phyloP scores from a whole-genome alignment of 805 yeast species.

The Naumovozyma dairenensis region DNA sequence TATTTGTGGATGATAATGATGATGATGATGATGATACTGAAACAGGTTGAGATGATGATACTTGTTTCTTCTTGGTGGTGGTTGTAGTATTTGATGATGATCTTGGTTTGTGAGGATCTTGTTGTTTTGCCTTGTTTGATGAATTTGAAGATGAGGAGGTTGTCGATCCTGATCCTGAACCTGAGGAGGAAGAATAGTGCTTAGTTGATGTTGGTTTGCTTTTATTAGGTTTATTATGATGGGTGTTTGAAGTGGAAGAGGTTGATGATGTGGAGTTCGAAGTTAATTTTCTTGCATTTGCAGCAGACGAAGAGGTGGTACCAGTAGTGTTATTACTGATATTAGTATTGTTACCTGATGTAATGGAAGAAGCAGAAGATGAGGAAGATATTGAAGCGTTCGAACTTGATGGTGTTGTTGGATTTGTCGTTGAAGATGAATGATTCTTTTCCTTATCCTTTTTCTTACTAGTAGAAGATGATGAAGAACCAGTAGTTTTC shows the following conservation, averaged over 20 bases:
- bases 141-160: neutral
- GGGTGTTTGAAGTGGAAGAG: neutral
- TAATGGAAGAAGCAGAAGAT: conserved; percentile 3
- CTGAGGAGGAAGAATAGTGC: neutral
- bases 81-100: too few relatives aligned
- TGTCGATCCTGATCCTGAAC: neutral
- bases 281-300: neutral
- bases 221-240: too few relatives aligned
- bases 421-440: conserved; percentile 3
- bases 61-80: too few relatives aligned
- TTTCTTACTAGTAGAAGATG: conserved; percentile 27
- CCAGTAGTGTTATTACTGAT: too few relatives aligned
- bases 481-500: conserved; percentile 30
- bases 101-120: neutral
- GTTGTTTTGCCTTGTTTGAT: neutral
- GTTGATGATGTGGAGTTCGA: neutral
- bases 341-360: too few relatives aligned
- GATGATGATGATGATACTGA: conserved; percentile 1
- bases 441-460: conserved; percentile 37
- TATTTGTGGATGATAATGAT: too few relatives aligned
- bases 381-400: conserved; percentile 3
- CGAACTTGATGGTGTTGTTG: conserved; percentile 2
- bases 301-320: too few relatives aligned
- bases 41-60: neutral
- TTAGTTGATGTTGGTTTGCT: conserved; percentile 1